Evolutionary conservation across 768 basidiomycete species (phyloP).

Genomic region (Phylloporus sp.): DNA sequence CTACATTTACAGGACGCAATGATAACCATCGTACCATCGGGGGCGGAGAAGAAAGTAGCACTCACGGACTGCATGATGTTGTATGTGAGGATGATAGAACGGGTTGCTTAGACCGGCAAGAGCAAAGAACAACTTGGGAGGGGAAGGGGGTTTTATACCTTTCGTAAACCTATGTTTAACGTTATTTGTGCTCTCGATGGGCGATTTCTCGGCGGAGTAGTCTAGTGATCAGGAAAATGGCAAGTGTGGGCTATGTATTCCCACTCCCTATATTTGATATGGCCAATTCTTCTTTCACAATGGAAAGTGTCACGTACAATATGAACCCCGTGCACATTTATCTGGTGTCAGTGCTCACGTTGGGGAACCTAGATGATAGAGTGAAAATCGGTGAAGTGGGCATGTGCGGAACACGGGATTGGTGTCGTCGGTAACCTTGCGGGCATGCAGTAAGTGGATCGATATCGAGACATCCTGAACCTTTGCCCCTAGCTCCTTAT

Average conservation of each 20-base stretch:
- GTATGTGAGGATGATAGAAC: neutral
- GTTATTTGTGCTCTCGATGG: neutral
- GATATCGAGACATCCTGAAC: neutral
- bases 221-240: neutral
- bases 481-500: too few species aligned
- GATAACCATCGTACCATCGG: too few species aligned
- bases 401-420: neutral
- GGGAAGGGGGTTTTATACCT: neutral
- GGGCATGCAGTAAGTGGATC: neutral
- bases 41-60: too few species aligned
- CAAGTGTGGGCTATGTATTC: neutral
- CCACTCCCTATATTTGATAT: neutral
- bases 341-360: neutral
- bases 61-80: constrained; percentile 16
- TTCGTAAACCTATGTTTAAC: neutral
- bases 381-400: neutral
- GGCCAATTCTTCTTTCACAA: neutral
- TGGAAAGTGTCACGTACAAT: neutral
- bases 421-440: neutral
- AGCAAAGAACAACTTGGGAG: neutral
- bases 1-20: too few species aligned
- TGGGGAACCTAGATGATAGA: neutral
- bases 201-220: neutral
- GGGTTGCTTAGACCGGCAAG: neutral
- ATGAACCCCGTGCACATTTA: too few species aligned